Conservation (phyloP, 768 basidiomycete species). For the Russula dissimulans region DNA sequence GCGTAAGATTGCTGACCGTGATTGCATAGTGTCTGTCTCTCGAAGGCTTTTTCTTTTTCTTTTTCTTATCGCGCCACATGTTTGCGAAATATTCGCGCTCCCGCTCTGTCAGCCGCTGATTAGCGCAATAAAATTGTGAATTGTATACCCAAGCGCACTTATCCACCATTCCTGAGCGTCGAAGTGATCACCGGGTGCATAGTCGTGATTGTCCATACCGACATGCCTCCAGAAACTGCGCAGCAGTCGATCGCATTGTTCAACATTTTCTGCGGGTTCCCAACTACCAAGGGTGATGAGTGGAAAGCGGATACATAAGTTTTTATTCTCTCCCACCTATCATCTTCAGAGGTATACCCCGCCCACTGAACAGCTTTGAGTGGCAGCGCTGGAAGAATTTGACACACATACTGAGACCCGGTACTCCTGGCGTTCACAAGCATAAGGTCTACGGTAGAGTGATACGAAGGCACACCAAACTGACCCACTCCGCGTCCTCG, state of each 20-base stretch:
- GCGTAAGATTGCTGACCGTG: not conserved
- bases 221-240: conserved; percentile 49
- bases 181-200: conserved; percentile 37
- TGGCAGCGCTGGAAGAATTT: not conserved
- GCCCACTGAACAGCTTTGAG: conserved; percentile 45
- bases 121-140: not conserved
- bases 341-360: conserved; percentile 44
- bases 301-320: not conserved
- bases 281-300: conserved; percentile 38
- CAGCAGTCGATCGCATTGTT: conserved; percentile 47
- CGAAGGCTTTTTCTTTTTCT: conserved; percentile 16
- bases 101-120: conserved; percentile 24
- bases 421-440: conserved; percentile 43
- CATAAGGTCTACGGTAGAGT: not conserved
- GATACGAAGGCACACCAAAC: conserved; percentile 19
- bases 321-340: conserved; percentile 37
- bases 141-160: conserved; percentile 28
- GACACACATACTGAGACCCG: conserved; percentile 45
- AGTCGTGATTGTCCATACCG: conserved; percentile 49
- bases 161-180: conserved; percentile 49
- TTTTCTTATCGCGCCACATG: not conserved
- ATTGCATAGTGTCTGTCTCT: conserved; percentile 16
- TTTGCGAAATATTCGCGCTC: conserved; percentile 32
- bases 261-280: conserved; percentile 57
- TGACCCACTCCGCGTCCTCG: conserved; percentile 43